These are phyloP conservation scores for Fusarium sp. DNA, from an alignment of 2,329 filamentous ascomycete species.

Conservation along the genomic window DNA sequence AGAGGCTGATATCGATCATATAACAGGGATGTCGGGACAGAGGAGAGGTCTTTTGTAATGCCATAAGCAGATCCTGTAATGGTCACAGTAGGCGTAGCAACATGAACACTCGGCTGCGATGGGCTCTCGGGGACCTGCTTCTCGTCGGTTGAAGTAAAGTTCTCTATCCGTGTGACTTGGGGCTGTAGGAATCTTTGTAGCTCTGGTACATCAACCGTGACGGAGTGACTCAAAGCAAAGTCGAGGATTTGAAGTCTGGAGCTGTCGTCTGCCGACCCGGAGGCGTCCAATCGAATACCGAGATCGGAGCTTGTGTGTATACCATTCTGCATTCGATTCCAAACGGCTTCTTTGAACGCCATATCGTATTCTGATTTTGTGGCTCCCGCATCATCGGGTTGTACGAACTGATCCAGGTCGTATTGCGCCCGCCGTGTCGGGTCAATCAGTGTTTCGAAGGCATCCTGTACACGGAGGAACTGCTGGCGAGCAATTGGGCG, in stretches of 20 bases:
- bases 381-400: constrained; percentile 38
- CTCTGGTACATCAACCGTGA: constrained; percentile 52
- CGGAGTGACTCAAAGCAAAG: constrained; percentile 56
- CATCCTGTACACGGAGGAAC: constrained; percentile 57
- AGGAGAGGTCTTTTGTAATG: constrained; percentile 47
- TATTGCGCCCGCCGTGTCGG: constrained; percentile 58
- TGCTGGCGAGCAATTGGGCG: constrained; percentile 56
- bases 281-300: constrained; percentile 55
- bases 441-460: constrained; percentile 63
- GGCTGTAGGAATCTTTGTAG: constrained; percentile 49
- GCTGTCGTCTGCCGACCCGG: constrained; percentile 16
- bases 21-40: constrained; percentile 51
- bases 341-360: constrained; percentile 41
- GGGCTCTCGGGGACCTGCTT: constrained; percentile 18
- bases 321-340: constrained; percentile 38
- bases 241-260: constrained; percentile 51
- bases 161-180: constrained; percentile 44
- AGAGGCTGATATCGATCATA: constrained; percentile 57
- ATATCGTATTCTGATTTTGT: constrained; percentile 32
- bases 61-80: constrained; percentile 58
- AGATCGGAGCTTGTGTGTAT: constrained; percentile 54
- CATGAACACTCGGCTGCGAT: constrained; percentile 35
- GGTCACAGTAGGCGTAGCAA: constrained; percentile 52
- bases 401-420: constrained; percentile 51
- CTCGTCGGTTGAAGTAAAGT: constrained; percentile 31